Percentiles rank a stretch among this genome's conserved stretches.
Conservation (phyloP, 2,329 filamentous ascomycete genomes). For the Monascus ruber region DNA sequence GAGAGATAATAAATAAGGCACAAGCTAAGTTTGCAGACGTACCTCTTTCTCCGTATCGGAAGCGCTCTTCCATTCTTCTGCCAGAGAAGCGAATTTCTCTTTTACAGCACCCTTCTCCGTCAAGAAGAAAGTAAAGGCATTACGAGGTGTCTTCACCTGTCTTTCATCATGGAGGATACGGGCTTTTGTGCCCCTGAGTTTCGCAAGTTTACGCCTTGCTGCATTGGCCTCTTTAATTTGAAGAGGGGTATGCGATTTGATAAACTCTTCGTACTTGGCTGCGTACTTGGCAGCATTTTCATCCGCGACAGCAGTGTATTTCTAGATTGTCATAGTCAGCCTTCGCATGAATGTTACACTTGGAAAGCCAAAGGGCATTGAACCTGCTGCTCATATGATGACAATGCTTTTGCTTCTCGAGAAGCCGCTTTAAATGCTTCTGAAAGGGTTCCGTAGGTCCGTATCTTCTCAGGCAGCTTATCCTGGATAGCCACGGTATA, state of each 20-base stretch:
- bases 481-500: conserved; percentile 13
- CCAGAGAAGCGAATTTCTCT: conserved; percentile 21
- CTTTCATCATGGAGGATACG: conserved; percentile 43
- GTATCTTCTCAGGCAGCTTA: conserved; percentile 7
- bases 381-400: conserved; percentile 15
- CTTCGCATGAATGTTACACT: conserved; percentile 3
- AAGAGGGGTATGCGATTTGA: conserved; percentile 43
- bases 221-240: conserved; percentile 49
- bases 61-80: conserved; percentile 16
- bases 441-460: neutral
- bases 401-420: conserved; percentile 5
- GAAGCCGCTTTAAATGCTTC: conserved; percentile 11
- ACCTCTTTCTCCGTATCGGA: conserved; percentile 27
- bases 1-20: neutral
- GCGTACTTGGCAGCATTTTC: conserved; percentile 34
- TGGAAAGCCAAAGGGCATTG: conserved; percentile 7
- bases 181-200: conserved; percentile 10
- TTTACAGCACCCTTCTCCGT: conserved; percentile 27
- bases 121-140: conserved; percentile 35
- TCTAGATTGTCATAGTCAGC: conserved; percentile 25
- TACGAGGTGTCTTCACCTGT: conserved; percentile 31
- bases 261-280: conserved; percentile 41
- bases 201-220: conserved; percentile 37
- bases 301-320: conserved; percentile 41
- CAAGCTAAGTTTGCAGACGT: conserved; percentile 4